phyloP scores from a whole-genome alignment of 2,329 filamentous ascomycete genomes.

The Colletotrichum sp. region DNA sequence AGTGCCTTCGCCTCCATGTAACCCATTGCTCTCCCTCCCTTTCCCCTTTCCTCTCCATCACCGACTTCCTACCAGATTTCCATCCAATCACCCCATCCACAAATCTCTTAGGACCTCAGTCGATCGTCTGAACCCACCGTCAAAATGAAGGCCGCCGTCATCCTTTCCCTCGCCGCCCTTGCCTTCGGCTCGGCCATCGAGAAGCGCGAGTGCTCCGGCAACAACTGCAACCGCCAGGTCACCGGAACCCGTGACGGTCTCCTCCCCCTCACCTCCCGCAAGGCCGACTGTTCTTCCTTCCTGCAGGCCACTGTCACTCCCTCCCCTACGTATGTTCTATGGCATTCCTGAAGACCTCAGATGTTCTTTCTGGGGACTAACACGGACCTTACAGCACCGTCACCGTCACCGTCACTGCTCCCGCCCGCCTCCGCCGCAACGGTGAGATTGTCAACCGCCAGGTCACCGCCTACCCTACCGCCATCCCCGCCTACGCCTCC shows the following conservation, averaged over 20 bases:
- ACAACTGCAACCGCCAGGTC: conserved; percentile 54
- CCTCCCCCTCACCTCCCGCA: conserved; percentile 35
- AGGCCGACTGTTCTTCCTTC: conserved; percentile 47
- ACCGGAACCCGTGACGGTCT: conserved; percentile 46
- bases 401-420: conserved; percentile 39
- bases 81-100: conserved; percentile 17
- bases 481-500: conserved; percentile 45
- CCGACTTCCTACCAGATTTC: conserved; percentile 25
- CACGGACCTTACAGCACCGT: conserved; percentile 34
- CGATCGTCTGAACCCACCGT: conserved; percentile 23
- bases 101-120: conserved; percentile 22
- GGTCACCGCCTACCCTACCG: conserved; percentile 34
- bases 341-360: neutral
- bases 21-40: neutral
- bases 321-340: conserved; percentile 39
- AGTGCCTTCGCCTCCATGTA: conserved; percentile 17
- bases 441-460: conserved; percentile 28
- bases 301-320: conserved; percentile 44
- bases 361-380: conserved; percentile 8
- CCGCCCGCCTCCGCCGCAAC: conserved; percentile 33
- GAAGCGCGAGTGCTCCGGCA: conserved; percentile 41
- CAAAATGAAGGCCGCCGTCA: conserved; percentile 47
- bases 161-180: conserved; percentile 41
- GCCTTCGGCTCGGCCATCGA: conserved; percentile 40
- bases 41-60: conserved; percentile 20